These are phyloP conservation scores for Cerrena zonata DNA, from an alignment of 1,284 basidiomycete genomes.

Conservation along the genomic window DNA sequence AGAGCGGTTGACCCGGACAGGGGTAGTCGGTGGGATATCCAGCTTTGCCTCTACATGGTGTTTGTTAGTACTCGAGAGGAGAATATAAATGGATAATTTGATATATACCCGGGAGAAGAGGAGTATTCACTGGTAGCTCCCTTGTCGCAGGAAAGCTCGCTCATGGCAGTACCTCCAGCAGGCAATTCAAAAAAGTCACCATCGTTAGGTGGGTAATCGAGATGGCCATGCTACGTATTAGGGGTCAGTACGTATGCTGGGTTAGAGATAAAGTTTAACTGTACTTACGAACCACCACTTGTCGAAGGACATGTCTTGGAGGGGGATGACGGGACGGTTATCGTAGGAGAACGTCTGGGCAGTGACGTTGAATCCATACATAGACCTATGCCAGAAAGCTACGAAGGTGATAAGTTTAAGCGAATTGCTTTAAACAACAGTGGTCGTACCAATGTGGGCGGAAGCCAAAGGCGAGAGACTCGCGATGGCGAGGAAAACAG, in stretches of 20 bases:
- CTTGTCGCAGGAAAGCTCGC: slow-evolving; percentile 55
- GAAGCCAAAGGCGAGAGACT: slow-evolving; percentile 20
- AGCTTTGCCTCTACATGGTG: slow-evolving; percentile 7
- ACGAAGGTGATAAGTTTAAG: background rate
- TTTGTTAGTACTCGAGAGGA: background rate
- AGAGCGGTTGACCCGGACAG: slow-evolving; percentile 43
- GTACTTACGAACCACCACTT: slow-evolving; percentile 63
- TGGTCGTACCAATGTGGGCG: slow-evolving; percentile 14
- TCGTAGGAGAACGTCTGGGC: slow-evolving; percentile 45
- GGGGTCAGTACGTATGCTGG: background rate
- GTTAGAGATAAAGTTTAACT: background rate
- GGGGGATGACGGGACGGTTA: slow-evolving; percentile 51
- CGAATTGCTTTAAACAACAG: background rate
- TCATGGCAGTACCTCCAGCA: slow-evolving; percentile 47
- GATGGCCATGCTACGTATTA: slow-evolving; percentile 40
- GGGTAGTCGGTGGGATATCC: slow-evolving; percentile 35
- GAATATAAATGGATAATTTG: background rate
- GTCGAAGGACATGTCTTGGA: slow-evolving; percentile 47
- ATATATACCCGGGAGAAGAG: slow-evolving; percentile 42
- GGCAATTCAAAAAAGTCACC: slow-evolving; percentile 57
- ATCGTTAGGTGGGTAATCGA: slow-evolving; percentile 49
- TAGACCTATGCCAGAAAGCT: slow-evolving; percentile 31
- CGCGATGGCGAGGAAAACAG: slow-evolving; percentile 19
- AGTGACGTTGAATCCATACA: slow-evolving; percentile 57
- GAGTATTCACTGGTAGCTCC: slow-evolving; percentile 49